These are phyloP conservation scores for Sechiopsis laciniata DNA, from an alignment of 306 rosid species.

Conservation along the genomic window DNA sequence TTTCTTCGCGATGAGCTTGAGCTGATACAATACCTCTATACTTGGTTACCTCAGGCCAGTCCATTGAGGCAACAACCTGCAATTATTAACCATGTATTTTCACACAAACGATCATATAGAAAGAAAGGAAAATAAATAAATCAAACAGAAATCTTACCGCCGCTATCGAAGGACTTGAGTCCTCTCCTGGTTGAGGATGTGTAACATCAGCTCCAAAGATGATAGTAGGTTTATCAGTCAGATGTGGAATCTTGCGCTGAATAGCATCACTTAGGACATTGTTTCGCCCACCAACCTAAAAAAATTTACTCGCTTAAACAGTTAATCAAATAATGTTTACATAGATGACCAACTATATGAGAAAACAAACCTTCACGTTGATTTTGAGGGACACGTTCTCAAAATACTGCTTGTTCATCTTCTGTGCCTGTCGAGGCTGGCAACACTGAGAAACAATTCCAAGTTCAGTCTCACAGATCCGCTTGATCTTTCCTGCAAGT, in stretches of 20 bases:
- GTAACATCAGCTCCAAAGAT: slow-evolving; percentile 82
- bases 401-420: slow-evolving; percentile 42
- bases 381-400: slow-evolving; percentile 75
- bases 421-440: slow-evolving; percentile 35
- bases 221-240: slow-evolving; percentile 56
- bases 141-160: slow-evolving; percentile 41
- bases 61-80: slow-evolving; percentile 91
- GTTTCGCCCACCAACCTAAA: slow-evolving; percentile 71
- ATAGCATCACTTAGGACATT: slow-evolving; percentile 53
- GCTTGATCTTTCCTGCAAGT: slow-evolving; percentile 53
- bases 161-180: slow-evolving; percentile 67
- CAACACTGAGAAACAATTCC: slow-evolving; percentile 86
- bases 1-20: slow-evolving; percentile 53
- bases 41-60: slow-evolving; percentile 68
- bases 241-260: slow-evolving; percentile 34
- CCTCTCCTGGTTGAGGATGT: slow-evolving; percentile 75
- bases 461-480: slow-evolving; percentile 67
- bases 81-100: background rate
- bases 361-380: slow-evolving; percentile 59
- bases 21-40: slow-evolving; percentile 69
- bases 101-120: background rate
- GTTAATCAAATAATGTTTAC: background rate
- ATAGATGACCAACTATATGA: background rate
- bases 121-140: background rate
- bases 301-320: background rate